Percentiles rank a stretch among this genome's conserved stretches.
Conservation (phyloP, 2,329 filamentous ascomycete genomes). For the Ophiosphaerella korrae region DNA sequence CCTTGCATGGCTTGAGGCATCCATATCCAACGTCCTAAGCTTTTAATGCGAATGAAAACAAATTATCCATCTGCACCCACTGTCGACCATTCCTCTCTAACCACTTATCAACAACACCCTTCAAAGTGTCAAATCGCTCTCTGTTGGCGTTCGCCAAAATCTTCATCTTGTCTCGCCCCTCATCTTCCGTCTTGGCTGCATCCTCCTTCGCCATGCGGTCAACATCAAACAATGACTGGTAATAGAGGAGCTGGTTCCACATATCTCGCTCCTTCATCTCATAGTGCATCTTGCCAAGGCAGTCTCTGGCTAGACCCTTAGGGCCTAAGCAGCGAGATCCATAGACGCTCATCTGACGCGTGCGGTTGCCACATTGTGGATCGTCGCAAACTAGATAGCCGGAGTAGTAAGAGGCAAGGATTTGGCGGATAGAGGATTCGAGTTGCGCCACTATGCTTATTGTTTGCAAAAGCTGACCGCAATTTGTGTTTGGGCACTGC, state of each 20-base stretch:
- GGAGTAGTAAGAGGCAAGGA: slow-evolving; percentile 87
- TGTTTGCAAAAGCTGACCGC: slow-evolving; percentile 67
- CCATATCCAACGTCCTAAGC: background rate
- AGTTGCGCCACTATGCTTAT: slow-evolving; percentile 84
- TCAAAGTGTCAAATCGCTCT: slow-evolving; percentile 75
- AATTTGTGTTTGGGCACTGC: slow-evolving; percentile 68
- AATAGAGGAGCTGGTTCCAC: slow-evolving; percentile 94
- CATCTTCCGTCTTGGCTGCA: slow-evolving; percentile 60
- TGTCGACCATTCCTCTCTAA: slow-evolving; percentile 87
- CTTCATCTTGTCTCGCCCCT: slow-evolving; percentile 59
- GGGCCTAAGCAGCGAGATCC: slow-evolving; percentile 88
- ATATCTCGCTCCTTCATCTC: slow-evolving; percentile 87
- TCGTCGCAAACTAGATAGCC: slow-evolving; percentile 92
- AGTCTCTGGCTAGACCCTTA: slow-evolving; percentile 81
- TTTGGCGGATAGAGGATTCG: slow-evolving; percentile 78
- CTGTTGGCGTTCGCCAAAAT: slow-evolving; percentile 84
- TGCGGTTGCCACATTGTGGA: slow-evolving; percentile 81
- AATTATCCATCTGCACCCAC: slow-evolving; percentile 90
- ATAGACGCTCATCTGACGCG: slow-evolving; percentile 91
- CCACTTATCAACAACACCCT: slow-evolving; percentile 79
- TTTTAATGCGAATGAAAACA: slow-evolving; percentile 69
- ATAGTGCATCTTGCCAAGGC: slow-evolving; percentile 84
- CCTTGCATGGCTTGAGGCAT: background rate
- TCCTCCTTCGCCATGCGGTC: slow-evolving; percentile 71
- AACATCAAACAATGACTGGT: slow-evolving; percentile 83